Conservation (phyloP, 495 filamentous ascomycete species). For the Geoglossum glabrum region DNA sequence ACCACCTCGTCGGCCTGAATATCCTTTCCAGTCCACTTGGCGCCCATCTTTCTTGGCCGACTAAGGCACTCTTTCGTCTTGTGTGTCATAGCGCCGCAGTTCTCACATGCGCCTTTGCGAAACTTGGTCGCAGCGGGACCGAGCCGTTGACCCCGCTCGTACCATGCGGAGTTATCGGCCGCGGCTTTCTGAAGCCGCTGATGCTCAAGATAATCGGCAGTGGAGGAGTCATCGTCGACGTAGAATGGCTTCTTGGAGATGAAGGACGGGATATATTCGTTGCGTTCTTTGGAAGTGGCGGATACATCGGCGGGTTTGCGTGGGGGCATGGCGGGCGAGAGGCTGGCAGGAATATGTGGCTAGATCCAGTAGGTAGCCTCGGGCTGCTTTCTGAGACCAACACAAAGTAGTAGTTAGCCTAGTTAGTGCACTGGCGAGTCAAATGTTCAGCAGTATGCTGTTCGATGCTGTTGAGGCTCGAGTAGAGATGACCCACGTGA, state of each 20-base stretch:
- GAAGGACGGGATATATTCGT: slow-evolving; percentile 97
- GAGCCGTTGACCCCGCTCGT: slow-evolving; percentile 62
- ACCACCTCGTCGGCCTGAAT: slow-evolving; percentile 86
- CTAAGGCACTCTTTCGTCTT: slow-evolving; percentile 85
- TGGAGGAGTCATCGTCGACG: slow-evolving; percentile 55
- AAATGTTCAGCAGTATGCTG: neutral
- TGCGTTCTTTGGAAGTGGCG: slow-evolving; percentile 43
- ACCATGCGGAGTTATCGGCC: slow-evolving; percentile 65
- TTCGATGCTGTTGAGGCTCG: too few relatives aligned
- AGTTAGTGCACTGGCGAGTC: too few relatives aligned
- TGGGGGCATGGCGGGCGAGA: slow-evolving; percentile 13
- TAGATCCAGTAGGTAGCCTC: neutral
- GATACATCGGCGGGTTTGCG: slow-evolving; percentile 17
- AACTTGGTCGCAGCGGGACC: slow-evolving; percentile 84
- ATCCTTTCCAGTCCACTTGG: slow-evolving; percentile 79
- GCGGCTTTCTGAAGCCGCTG: slow-evolving; percentile 61
- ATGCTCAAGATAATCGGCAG: slow-evolving; percentile 87
- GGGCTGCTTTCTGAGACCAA: too few relatives aligned
- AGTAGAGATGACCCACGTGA: neutral
- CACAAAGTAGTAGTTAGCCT: too few relatives aligned
- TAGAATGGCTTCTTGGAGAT: slow-evolving; percentile 98
- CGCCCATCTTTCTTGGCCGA: slow-evolving; percentile 74
- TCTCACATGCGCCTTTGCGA: slow-evolving; percentile 93
- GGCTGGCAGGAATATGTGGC: neutral
- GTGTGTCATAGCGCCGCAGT: slow-evolving; percentile 93